A percentile compares a stretch with the other conserved stretches of the same genome.
These are phyloP conservation scores for Trapa bicornis DNA, from an alignment of 345 rosid species.

Conservation along the genomic window DNA sequence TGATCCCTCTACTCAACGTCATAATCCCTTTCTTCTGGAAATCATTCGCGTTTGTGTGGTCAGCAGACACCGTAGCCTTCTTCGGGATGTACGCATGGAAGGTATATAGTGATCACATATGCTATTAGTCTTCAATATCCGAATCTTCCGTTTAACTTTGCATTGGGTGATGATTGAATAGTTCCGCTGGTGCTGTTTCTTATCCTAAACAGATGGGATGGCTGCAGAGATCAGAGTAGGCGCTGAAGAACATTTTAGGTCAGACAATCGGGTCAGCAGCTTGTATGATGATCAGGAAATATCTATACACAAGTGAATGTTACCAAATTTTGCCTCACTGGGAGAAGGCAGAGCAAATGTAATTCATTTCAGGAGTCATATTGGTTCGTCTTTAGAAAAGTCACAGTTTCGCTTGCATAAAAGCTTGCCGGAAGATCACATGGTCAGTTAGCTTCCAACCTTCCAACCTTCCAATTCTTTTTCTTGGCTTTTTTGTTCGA, in stretches of 20 bases:
- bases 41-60: slow-evolving; percentile 87
- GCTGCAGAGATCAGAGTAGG: slow-evolving; percentile 46
- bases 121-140: background rate
- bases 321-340: too few species aligned
- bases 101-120: slow-evolving; percentile 25
- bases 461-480: too few species aligned
- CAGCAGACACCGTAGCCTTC: slow-evolving; percentile 79
- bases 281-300: background rate
- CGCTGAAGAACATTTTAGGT: background rate
- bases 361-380: too few species aligned
- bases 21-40: slow-evolving; percentile 80
- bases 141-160: background rate
- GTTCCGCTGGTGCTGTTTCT: background rate
- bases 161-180: background rate
- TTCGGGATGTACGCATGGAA: slow-evolving; percentile 92
- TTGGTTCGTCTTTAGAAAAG: too few species aligned
- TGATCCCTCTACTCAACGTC: slow-evolving; percentile 72
- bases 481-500: too few species aligned
- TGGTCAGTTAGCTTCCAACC: too few species aligned
- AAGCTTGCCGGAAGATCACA: too few species aligned
- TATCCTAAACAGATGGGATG: slow-evolving; percentile 42
- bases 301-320: background rate
- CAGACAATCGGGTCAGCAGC: background rate
- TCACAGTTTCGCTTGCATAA: too few species aligned
- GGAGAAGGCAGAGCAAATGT: too few species aligned